Evolutionary conservation across 2,329 filamentous ascomycete genomes (phyloP).

Genomic region (Pseudogymnoascus pannorum): DNA sequence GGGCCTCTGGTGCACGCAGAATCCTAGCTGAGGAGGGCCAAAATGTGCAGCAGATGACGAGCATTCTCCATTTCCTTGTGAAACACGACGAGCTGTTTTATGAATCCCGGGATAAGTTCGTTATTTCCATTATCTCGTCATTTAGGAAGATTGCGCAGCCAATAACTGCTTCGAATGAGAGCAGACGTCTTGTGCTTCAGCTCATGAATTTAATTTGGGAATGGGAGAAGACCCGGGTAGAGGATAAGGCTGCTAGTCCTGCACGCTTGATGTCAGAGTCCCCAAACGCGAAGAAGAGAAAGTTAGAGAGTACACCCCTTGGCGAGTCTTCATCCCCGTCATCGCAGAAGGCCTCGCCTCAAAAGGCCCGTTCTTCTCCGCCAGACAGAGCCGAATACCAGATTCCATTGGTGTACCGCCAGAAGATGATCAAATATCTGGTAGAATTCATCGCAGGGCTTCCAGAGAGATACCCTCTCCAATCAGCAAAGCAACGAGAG

Average conservation of each 20-base stretch:
- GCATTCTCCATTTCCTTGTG: conserved; percentile 95
- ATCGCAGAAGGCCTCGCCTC: conserved; percentile 37
- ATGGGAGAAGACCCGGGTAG: conserved; percentile 82
- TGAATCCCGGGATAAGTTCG: conserved; percentile 86
- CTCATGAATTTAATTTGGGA: conserved; percentile 85
- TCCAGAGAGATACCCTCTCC: conserved; percentile 74
- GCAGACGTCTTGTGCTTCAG: conserved; percentile 82
- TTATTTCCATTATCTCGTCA: conserved; percentile 79
- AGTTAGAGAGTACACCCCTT: conserved; percentile 50
- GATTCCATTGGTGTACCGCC: conserved; percentile 59
- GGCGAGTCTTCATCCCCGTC: conserved; percentile 47
- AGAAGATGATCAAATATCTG: conserved; percentile 87
- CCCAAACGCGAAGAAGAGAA: conserved; percentile 67
- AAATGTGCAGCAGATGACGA: conserved; percentile 91
- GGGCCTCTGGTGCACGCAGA: conserved; percentile 83
- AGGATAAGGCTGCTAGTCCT: conserved; percentile 42
- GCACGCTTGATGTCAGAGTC: conserved; percentile 52
- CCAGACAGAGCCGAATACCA: conserved; percentile 57
- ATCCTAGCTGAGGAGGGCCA: conserved; percentile 91
- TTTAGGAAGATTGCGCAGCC: conserved; percentile 80
- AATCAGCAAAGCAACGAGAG: conserved; percentile 60
- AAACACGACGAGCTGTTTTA: conserved; percentile 91
- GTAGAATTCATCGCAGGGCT: conserved; percentile 91
- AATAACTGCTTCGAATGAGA: conserved; percentile 80
- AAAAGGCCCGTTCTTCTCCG: conserved; percentile 30